These are phyloP conservation scores for Irpex sp. DNA, from an alignment of 1,284 basidiomycete genomes.

Conservation along the genomic window DNA sequence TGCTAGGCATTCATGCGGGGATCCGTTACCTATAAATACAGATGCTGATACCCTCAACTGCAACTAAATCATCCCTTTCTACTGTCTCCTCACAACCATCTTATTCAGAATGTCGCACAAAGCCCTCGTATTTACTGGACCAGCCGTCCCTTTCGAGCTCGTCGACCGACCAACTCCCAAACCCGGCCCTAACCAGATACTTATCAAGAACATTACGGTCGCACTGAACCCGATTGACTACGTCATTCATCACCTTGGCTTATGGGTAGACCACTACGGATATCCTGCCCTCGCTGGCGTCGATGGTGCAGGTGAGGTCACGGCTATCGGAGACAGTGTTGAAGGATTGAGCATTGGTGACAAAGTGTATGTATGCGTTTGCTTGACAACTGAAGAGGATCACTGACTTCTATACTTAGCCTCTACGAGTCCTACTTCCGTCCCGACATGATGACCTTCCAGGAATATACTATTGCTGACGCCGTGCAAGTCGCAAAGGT, in stretches of 20 bases:
- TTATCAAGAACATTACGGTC: neutral
- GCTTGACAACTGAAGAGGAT: too few species aligned
- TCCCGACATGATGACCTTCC: constrained; percentile 13
- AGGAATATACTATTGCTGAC: constrained; percentile 16
- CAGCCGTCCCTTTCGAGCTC: neutral
- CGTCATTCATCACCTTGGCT: neutral
- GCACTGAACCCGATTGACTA: neutral
- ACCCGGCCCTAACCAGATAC: neutral
- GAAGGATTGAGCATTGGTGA: neutral
- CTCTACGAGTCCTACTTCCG: constrained; percentile 1
- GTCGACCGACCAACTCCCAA: neutral
- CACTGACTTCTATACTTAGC: neutral
- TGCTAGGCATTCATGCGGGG: too few species aligned
- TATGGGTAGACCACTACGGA: neutral
- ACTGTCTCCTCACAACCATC: too few species aligned
- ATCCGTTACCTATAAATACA: too few species aligned
- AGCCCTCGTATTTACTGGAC: neutral
- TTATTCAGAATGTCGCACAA: neutral
- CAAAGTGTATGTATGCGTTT: neutral
- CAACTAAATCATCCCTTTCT: too few species aligned
- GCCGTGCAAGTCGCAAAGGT: constrained; percentile 14
- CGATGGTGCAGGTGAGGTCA: neutral
- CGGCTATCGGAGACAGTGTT: neutral
- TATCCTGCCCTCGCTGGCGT: neutral
- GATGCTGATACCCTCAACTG: too few species aligned